Conservation (phyloP, 1,284 basidiomycete genomes). For the Trametes versicolor region DNA sequence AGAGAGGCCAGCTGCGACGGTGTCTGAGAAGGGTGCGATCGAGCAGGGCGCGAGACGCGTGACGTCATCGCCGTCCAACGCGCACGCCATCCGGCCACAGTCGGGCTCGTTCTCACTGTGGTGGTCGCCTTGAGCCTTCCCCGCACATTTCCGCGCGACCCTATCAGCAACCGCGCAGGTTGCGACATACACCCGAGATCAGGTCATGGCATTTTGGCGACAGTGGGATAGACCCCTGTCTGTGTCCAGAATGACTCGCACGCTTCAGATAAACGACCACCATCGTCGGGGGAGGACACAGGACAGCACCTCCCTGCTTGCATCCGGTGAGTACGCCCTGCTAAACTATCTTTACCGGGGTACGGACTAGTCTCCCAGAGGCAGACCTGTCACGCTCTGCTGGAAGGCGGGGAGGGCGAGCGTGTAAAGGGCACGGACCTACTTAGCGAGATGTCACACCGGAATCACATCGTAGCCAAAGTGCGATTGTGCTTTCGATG, state of each 20-base stretch:
- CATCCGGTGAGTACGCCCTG: constrained; percentile 12
- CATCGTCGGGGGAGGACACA: constrained; percentile 10
- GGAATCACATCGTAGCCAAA: too few relatives aligned
- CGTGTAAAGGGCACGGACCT: too few relatives aligned
- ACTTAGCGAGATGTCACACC: too few relatives aligned
- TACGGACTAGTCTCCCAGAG: too few relatives aligned
- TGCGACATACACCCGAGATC: constrained; percentile 19
- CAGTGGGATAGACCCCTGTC: background rate
- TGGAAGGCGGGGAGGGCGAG: too few relatives aligned
- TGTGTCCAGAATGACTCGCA: background rate
- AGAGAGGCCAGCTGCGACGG: too few relatives aligned
- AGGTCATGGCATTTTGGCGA: background rate
- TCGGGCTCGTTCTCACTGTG: constrained; percentile 7
- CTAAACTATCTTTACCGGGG: too few relatives aligned
- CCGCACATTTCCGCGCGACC: background rate
- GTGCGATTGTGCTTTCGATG: too few relatives aligned
- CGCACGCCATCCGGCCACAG: background rate
- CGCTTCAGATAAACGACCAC: constrained; percentile 12
- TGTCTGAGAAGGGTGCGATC: too few relatives aligned
- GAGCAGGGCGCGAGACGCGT: too few relatives aligned
- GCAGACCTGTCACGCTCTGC: too few relatives aligned
- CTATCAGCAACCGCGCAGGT: constrained; percentile 13
- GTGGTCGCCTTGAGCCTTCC: constrained; percentile 6
- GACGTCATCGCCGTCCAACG: background rate
- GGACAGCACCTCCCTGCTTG: background rate